Evolutionary conservation across 1,284 basidiomycete species (phyloP), one percentile per base, ranked within the genome.

Genomic region (Apiotrichum akiyoshidainum): DNA sequence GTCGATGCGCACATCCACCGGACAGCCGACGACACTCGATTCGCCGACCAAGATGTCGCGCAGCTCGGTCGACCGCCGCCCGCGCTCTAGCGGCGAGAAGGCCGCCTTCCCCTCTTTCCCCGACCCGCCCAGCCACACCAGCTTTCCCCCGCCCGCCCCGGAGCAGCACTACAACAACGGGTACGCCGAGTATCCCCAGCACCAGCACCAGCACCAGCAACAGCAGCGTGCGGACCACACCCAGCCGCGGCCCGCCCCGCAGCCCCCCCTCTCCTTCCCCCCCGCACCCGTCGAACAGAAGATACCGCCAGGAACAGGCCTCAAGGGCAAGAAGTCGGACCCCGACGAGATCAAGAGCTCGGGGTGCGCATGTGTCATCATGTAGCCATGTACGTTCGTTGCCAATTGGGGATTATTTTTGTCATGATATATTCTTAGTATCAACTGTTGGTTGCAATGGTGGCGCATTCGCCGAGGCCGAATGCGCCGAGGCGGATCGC

Each of bases 331-430:
- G 40, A 54, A 26, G 54, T 21, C 51, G 17, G 52, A 47, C 50
- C 31, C 39, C 45, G 60, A 62, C 60, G 57, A 62, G 13, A 55
- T 62, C 54, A 58, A 56, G 56, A 51, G 48, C 48, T 17, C 46
- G 17, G 54, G 54, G 33, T 62, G 60, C 26, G 54, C 41, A 48
- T 62, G 60, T 58, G 52, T 62, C 31, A 57, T 62, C 51, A 62
- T 62, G 60, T 62, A 61, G 60, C 21, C 44, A 16, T 45, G 26
- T 31, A 31, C 26, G 26, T 31, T 31, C 26, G 26, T 31, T 31
- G 26, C 26, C 26, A 7, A 31, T 31, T 31, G 26, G 26, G 26
- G 26, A 31, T 31, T 31, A 31, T 26, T 10, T 46, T 26, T 16
- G 26, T 16, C 26, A 46, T 45, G 44, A 8, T 45, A 45, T 45